Base-by-base conservation (phyloP, 2,329 filamentous ascomycete species). In the Diaporthe capsici region DNA sequence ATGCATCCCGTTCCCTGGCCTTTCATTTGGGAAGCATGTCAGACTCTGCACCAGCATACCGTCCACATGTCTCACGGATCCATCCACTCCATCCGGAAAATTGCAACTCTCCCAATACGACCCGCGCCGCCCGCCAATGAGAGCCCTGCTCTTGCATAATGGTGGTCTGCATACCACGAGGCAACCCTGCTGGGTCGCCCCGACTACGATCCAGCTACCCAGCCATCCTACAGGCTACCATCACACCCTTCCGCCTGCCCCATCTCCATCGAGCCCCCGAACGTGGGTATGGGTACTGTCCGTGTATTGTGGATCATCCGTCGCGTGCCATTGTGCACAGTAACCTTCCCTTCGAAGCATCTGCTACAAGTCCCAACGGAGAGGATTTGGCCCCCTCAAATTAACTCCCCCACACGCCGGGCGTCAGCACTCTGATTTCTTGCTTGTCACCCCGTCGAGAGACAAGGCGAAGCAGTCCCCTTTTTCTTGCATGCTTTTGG, bases 91-190 rank as follows among this genome's bases (percentile, higher is more conserved):
- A 57, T 60, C 72, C 75, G 72, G 65, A 76, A 58, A 71, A 70
- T 75, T 73, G 74, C 70, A 42, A 70, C 61, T 68, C 42, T 75
- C 13, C 22, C 22, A 49, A 70, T 70, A 76, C 73, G 75, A 76
- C 75, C 75, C 75, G 75, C 75, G 73, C 75, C 75, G 73, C 61
- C 47, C 68, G 53, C 73, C 75, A 75, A 76, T 71, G 42, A 44
- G 61, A 67, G 67, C 57, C 47, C 28, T 57, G 49, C 31, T 61
- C 42, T 22, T 53, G 25, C 57, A 37, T 51, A 72, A 51, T 61
- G 71, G 47, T 72, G 37, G 37, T 61, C 75, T 68, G 37, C 49
- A 58, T 42, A 57, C 73, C 75, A 74, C 65, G 63, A 72, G 65
- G 58, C 72, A 63, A 55, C 72, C 75, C 72, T 72, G 67, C 71